These are phyloP conservation scores for Wickerhamiella galacta DNA, from an alignment of 805 yeast genomes.

Conservation along the genomic window DNA sequence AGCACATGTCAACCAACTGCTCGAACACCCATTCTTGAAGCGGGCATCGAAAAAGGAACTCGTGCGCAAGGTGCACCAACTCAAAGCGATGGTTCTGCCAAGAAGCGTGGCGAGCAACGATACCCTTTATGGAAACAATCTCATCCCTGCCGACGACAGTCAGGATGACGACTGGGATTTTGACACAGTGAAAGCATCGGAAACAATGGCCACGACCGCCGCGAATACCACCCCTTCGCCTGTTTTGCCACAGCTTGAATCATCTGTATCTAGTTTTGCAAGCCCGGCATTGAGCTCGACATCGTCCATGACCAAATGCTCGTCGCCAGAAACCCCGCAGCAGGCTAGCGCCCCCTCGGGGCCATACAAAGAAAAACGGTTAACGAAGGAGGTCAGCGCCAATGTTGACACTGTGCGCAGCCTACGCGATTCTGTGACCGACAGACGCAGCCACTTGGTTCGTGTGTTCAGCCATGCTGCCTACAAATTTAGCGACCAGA, in stretches of 20 bases:
- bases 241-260: too few relatives aligned
- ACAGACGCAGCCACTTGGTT: conserved; percentile 10
- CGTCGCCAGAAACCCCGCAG: too few relatives aligned
- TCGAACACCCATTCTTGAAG: conserved; percentile 44
- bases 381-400: too few relatives aligned
- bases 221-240: too few relatives aligned
- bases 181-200: conserved; percentile 21
- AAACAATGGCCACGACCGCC: not conserved
- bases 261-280: too few relatives aligned
- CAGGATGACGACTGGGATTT: conserved; percentile 26
- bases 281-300: too few relatives aligned
- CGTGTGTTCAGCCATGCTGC: conserved; percentile 15
- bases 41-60: conserved; percentile 10
- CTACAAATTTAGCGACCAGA: conserved; percentile 14
- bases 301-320: too few relatives aligned
- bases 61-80: conserved; percentile 9
- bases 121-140: conserved; percentile 3
- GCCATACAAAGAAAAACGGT: too few relatives aligned
- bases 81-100: conserved; percentile 2
- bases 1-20: conserved; percentile 43
- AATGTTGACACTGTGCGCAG: conserved; percentile 6
- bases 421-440: conserved; percentile 1
- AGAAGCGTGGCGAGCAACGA: conserved; percentile 1
- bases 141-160: conserved; percentile 5
- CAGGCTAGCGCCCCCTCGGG: too few relatives aligned